These are phyloP conservation scores for Linnemannia hyalina DNA, from an alignment of 192 early-diverging fungal species.

Conservation along the genomic window DNA sequence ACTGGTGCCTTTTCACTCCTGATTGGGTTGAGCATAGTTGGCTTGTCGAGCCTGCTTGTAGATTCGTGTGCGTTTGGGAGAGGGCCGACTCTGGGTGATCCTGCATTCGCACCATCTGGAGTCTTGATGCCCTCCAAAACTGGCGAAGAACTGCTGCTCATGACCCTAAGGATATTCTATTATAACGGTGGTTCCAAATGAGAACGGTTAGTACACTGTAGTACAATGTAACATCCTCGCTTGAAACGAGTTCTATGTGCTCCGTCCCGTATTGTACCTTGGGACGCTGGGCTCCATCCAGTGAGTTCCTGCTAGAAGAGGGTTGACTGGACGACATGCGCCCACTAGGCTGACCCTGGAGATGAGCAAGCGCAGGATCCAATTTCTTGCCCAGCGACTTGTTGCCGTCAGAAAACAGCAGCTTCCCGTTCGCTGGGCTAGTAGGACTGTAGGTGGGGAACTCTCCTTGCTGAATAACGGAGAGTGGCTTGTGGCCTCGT, in stretches of 20 bases:
- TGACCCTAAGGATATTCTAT: conserved; percentile 8
- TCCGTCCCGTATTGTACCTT: conserved; percentile 18
- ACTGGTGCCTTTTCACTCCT: conserved; percentile 15
- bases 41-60: conserved; percentile 4
- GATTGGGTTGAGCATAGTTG: conserved; percentile 13
- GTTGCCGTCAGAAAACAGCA: not conserved
- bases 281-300: conserved; percentile 22
- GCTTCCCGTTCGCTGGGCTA: not conserved
- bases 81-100: conserved; percentile 39
- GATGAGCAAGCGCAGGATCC: conserved; percentile 32
- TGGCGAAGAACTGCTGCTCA: conserved; percentile 38
- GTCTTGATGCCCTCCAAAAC: conserved; percentile 29
- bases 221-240: too few relatives aligned
- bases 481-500: conserved; percentile 41
- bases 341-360: conserved; percentile 14
- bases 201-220: not conserved
- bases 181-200: not conserved
- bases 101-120: conserved; percentile 9
- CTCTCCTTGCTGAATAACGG: conserved; percentile 31
- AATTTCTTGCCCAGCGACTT: conserved; percentile 40
- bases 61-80: not conserved
- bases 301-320: conserved; percentile 49
- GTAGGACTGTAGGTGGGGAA: not conserved
- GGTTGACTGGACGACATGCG: conserved; percentile 33
- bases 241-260: not conserved